A percentile compares a stretch with the other conserved stretches of the same genome.
These are phyloP conservation scores for Ascochyta lentis DNA, from an alignment of 2,329 filamentous ascomycete species.

Conservation along the genomic window DNA sequence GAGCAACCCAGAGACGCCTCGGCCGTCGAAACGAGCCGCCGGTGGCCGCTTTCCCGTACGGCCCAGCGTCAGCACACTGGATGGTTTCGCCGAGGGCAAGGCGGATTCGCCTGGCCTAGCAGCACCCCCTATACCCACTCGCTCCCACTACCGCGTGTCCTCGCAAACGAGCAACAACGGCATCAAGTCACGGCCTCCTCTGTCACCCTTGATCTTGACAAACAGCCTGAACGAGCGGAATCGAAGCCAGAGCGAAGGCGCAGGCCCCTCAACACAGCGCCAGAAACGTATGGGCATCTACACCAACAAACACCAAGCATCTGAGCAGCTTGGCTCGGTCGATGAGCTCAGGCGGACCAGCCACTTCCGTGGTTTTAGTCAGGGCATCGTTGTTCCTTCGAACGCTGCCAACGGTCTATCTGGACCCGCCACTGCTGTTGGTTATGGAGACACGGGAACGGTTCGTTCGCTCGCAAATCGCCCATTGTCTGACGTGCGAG, in stretches of 20 bases:
- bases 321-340: conserved; percentile 58
- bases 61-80: conserved; percentile 71
- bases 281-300: conserved; percentile 68
- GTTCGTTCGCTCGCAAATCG: conserved; percentile 51
- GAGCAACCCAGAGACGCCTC: conserved; percentile 76
- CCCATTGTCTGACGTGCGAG: conserved; percentile 64
- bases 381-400: conserved; percentile 57
- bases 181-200: conserved; percentile 70
- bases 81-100: conserved; percentile 59
- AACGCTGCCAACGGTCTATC: conserved; percentile 37
- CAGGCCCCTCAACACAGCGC: conserved; percentile 58
- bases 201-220: conserved; percentile 73
- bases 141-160: conserved; percentile 79
- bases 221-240: conserved; percentile 70
- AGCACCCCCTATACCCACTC: conserved; percentile 77
- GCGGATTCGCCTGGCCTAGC: conserved; percentile 35
- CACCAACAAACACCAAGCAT: conserved; percentile 58
- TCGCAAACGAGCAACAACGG: conserved; percentile 68
- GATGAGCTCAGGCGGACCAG: conserved; percentile 60
- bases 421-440: conserved; percentile 42
- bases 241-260: conserved; percentile 68
- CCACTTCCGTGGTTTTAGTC: conserved; percentile 64
- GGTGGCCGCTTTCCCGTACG: conserved; percentile 68
- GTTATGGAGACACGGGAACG: conserved; percentile 44
- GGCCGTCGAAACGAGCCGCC: conserved; percentile 65